Evolutionary conservation across 352 stramenopile species (phyloP).

Genomic region (Globisporangium emineosum): DNA sequence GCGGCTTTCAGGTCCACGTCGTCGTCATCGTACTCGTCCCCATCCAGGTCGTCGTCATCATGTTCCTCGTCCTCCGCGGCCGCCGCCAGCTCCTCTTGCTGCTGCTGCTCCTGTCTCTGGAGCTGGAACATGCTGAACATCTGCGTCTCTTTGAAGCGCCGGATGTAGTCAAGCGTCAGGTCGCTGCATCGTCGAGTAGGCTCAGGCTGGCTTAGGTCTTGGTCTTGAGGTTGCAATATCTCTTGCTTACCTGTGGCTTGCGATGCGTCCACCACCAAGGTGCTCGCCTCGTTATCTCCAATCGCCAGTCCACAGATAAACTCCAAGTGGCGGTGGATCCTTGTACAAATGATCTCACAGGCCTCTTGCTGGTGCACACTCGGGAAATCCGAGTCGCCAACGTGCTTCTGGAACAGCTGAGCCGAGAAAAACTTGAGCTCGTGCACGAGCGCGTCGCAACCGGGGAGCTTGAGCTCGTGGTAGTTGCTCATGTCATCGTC

Average conservation of each 20-base stretch:
- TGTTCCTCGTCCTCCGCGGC: slow-evolving; percentile 26
- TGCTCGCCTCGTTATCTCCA: slow-evolving; percentile 17
- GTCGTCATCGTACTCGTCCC: slow-evolving; percentile 18
- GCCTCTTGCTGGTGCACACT: slow-evolving; percentile 68
- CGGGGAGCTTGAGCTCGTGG: slow-evolving; percentile 74
- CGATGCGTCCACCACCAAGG: neutral
- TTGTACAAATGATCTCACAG: slow-evolving; percentile 60
- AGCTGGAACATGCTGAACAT: slow-evolving; percentile 80
- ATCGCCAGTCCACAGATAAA: slow-evolving; percentile 55
- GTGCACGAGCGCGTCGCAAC: slow-evolving; percentile 66
- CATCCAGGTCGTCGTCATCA: slow-evolving; percentile 27
- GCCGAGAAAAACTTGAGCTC: slow-evolving; percentile 56
- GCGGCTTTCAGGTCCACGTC: slow-evolving; percentile 20
- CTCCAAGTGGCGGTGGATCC: slow-evolving; percentile 62
- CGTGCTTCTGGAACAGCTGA: slow-evolving; percentile 53
- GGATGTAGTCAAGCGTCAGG: slow-evolving; percentile 56
- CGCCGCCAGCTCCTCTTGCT: slow-evolving; percentile 25
- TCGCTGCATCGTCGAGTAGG: slow-evolving; percentile 37
- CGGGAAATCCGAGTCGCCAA: slow-evolving; percentile 53
- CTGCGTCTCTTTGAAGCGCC: slow-evolving; percentile 69
- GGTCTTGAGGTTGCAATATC: neutral
- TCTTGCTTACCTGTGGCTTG: neutral
- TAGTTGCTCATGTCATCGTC: slow-evolving; percentile 69
- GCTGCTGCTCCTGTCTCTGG: slow-evolving; percentile 35
- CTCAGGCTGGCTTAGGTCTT: neutral